A percentile compares a stretch with the other conserved stretches of the same genome.
Evolutionary conservation across 441 rosid genomes (phyloP).

Genomic region (Macaranga tanarius): DNA sequence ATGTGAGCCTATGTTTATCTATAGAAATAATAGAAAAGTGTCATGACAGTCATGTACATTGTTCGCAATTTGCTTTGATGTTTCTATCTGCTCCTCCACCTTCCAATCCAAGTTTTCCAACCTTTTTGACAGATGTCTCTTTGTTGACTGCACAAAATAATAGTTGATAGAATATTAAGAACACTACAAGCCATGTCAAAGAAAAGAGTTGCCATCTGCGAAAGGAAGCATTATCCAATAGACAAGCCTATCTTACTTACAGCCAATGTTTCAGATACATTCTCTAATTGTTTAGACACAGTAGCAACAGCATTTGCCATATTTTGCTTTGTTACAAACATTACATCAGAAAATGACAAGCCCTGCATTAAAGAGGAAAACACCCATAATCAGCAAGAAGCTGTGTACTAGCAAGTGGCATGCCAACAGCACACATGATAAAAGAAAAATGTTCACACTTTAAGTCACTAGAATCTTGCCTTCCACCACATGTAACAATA

Average conservation of each 20-base stretch:
- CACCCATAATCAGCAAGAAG: slow-evolving; percentile 9
- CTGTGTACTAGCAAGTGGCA: slow-evolving; percentile 7
- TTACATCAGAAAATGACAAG: slow-evolving; percentile 78
- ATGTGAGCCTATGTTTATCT: background rate
- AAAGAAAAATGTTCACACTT: slow-evolving; percentile 18
- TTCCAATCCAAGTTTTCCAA: slow-evolving; percentile 81
- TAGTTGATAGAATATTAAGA: slow-evolving; percentile 16
- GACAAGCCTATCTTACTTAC: slow-evolving; percentile 39
- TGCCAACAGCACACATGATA: background rate
- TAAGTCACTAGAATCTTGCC: slow-evolving; percentile 40
- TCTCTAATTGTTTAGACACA: slow-evolving; percentile 77
- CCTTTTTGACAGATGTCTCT: slow-evolving; percentile 68
- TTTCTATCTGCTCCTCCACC: slow-evolving; percentile 71
- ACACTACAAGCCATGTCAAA: slow-evolving; percentile 8
- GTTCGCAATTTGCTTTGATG: slow-evolving; percentile 59
- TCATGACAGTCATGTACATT: slow-evolving; percentile 46
- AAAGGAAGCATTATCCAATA: slow-evolving; percentile 8
- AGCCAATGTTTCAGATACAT: slow-evolving; percentile 66
- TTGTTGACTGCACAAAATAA: slow-evolving; percentile 64
- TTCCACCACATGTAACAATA: slow-evolving; percentile 98
- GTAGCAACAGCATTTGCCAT: slow-evolving; percentile 76
- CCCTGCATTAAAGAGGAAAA: slow-evolving; percentile 50
- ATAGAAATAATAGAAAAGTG: slow-evolving; percentile 14
- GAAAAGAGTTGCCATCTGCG: slow-evolving; percentile 20
- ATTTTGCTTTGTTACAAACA: slow-evolving; percentile 87